These are phyloP conservation scores for Neoscytalidium dimidiatum DNA, from an alignment of 2,329 filamentous ascomycete species.

Conservation along the genomic window DNA sequence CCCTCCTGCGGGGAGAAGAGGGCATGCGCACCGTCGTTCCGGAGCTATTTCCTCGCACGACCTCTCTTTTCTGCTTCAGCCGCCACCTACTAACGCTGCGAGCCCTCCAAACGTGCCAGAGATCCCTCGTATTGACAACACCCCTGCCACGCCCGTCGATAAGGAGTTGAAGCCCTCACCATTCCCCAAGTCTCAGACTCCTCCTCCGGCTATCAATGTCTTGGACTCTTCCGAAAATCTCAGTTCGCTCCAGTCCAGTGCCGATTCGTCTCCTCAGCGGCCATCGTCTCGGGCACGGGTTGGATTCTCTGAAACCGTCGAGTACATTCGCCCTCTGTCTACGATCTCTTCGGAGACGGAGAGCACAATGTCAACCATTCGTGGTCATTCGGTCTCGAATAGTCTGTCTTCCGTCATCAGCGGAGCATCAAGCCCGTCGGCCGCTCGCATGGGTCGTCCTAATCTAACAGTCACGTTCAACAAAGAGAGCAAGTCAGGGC, in stretches of 20 bases:
- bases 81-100: constrained; percentile 53
- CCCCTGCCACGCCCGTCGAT: constrained; percentile 12
- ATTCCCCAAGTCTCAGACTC: constrained; percentile 2
- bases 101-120: constrained; percentile 51
- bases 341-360: constrained; percentile 83
- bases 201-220: constrained; percentile 38
- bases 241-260: constrained; percentile 31
- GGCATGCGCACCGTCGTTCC: constrained; percentile 80
- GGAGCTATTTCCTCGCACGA: constrained; percentile 82
- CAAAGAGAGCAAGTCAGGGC: constrained; percentile 36
- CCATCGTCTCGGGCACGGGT: constrained; percentile 64
- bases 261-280: constrained; percentile 34
- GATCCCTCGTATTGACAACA: constrained; percentile 15
- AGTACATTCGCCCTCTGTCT: constrained; percentile 82
- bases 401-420: constrained; percentile 80
- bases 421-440: constrained; percentile 50
- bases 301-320: constrained; percentile 80
- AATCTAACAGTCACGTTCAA: constrained; percentile 44
- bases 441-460: constrained; percentile 43
- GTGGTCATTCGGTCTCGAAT: constrained; percentile 72
- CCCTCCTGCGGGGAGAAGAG: constrained; percentile 59
- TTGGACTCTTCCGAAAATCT: constrained; percentile 24
- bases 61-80: constrained; percentile 67
- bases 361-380: constrained; percentile 69
- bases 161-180: constrained; percentile 10